A percentile compares a stretch with the other conserved stretches of the same genome.
Evolutionary conservation across 345 rosid species (phyloP).

Genomic region (Aquilaria sinensis): DNA sequence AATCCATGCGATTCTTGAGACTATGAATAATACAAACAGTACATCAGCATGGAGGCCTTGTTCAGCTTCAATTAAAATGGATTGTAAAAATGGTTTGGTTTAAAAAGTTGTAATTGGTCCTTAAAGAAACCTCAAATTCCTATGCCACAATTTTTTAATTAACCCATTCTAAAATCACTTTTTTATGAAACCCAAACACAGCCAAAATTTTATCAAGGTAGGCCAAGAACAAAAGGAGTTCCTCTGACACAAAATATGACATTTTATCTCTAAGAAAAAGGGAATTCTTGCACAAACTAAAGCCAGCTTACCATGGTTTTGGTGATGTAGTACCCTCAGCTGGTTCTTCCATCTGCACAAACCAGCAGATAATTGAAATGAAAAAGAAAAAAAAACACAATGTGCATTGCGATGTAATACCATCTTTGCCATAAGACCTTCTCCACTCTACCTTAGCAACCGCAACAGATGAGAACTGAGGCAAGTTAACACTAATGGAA

Average conservation of each 20-base stretch:
- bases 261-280: neutral
- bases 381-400: neutral
- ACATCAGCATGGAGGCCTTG: no score
- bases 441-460: constrained; percentile 50
- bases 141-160: no score
- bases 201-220: neutral
- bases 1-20: no score
- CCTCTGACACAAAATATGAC: constrained; percentile 8
- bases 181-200: no score
- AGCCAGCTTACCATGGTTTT: constrained; percentile 36
- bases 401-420: neutral
- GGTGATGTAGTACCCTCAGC: constrained; percentile 16
- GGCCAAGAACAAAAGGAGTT: constrained; percentile 7
- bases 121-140: no score
- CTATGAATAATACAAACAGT: no score
- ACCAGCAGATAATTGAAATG: neutral
- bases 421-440: neutral
- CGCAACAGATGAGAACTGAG: constrained; percentile 80
- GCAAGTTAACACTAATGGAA: constrained; percentile 33
- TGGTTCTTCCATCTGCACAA: constrained; percentile 21
- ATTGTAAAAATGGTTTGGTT: neutral
- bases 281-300: neutral
- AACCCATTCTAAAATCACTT: no score
- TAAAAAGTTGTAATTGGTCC: no score
- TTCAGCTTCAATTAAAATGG: no score